Evolutionary conservation across 2,329 filamentous ascomycete species (phyloP).

Genomic region (Aspergillus japonicus): DNA sequence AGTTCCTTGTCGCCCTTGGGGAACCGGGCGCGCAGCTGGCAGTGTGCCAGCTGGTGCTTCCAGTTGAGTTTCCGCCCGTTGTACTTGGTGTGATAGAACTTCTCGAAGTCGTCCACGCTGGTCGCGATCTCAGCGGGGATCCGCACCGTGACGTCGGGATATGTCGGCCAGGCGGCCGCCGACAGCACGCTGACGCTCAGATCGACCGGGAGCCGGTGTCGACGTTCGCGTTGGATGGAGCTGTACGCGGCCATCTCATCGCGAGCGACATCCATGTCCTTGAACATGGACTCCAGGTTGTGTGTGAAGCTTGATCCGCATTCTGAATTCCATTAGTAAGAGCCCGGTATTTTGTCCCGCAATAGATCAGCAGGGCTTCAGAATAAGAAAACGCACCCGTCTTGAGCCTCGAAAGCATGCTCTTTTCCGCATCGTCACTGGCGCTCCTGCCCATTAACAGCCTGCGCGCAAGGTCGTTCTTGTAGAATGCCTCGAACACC

Average conservation of each 20-base stretch:
- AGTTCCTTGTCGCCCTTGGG: constrained; percentile 80
- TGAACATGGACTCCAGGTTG: constrained; percentile 99
- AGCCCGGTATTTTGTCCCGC: background rate
- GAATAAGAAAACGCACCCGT: constrained; percentile 50
- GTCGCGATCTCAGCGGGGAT: constrained; percentile 72
- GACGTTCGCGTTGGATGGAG: constrained; percentile 60
- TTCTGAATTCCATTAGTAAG: constrained; percentile 49
- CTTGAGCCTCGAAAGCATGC: constrained; percentile 89
- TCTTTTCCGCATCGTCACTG: constrained; percentile 90
- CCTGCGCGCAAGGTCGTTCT: constrained; percentile 88
- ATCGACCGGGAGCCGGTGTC: constrained; percentile 62
- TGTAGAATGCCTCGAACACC: constrained; percentile 98
- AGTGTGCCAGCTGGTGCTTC: constrained; percentile 93
- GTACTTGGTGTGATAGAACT: constrained; percentile 86
- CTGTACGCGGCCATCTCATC: constrained; percentile 94
- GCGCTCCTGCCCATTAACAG: constrained; percentile 90
- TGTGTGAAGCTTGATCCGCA: constrained; percentile 94
- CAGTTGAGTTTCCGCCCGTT: constrained; percentile 82
- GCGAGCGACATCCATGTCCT: constrained; percentile 87
- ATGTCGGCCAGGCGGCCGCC: constrained; percentile 87
- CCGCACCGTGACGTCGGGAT: constrained; percentile 71
- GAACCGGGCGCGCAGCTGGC: constrained; percentile 78
- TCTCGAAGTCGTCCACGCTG: constrained; percentile 78
- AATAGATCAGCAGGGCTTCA: background rate
- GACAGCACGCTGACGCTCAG: constrained; percentile 89